These are phyloP conservation scores for Thoreauomyces humboldtii DNA, from an alignment of 192 early-diverging fungal genomes.

Conservation along the genomic window DNA sequence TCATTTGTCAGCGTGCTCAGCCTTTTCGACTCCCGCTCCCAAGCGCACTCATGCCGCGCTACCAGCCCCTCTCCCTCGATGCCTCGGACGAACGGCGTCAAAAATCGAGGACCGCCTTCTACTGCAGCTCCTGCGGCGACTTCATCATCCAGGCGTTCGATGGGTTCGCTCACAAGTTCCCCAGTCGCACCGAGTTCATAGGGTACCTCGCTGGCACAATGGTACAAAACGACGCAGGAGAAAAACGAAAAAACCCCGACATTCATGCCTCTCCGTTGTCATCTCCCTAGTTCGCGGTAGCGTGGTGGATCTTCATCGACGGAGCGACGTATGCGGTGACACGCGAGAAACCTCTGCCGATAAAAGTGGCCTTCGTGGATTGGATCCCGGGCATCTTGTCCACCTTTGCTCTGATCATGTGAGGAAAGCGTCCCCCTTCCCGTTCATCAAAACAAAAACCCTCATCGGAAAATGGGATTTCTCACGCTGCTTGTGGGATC, in stretches of 20 bases:
- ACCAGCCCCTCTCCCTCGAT: conserved; percentile 13
- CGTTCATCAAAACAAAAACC: too few species aligned
- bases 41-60: conserved; percentile 12
- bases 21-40: too few species aligned
- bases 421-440: neutral
- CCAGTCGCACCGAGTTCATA: conserved; percentile 24
- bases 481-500: too few species aligned
- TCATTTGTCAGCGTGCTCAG: too few species aligned
- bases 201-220: conserved; percentile 36
- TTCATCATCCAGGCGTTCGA: neutral
- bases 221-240: conserved; percentile 9
- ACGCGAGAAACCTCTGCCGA: conserved; percentile 24
- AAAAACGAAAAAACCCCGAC: neutral
- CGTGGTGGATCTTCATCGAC: conserved; percentile 56
- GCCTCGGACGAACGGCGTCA: conserved; percentile 1
- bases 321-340: conserved; percentile 34
- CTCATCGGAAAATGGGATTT: too few species aligned
- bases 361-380: conserved; percentile 42
- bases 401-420: conserved; percentile 49
- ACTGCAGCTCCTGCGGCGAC: conserved; percentile 27
- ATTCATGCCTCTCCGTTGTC: neutral
- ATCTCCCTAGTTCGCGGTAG: conserved; percentile 39
- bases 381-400: conserved; percentile 53
- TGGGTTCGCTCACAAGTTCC: conserved; percentile 17
- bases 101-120: conserved; percentile 49